Evolutionary conservation across 768 basidiomycete species (phyloP).

Genomic region (Auriculariales sp.): DNA sequence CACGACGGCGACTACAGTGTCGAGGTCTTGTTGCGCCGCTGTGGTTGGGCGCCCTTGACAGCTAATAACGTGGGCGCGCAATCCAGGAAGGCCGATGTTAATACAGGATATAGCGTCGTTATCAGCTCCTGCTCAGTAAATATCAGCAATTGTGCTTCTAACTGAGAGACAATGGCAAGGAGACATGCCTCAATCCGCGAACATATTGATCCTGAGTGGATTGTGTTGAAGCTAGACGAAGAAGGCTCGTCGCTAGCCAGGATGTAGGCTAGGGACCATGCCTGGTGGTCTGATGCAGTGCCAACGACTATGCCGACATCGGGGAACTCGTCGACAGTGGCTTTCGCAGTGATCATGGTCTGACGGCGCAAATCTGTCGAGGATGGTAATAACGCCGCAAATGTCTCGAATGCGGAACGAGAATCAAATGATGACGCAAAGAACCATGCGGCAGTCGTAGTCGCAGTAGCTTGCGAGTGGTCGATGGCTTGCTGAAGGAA

Average conservation of each 20-base stretch:
- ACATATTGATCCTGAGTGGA: not conserved
- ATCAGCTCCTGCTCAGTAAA: slow-evolving; percentile 31
- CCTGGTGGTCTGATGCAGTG: slow-evolving; percentile 10
- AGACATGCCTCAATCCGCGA: not conserved
- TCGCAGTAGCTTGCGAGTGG: slow-evolving; percentile 8
- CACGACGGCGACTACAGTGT: slow-evolving; percentile 32
- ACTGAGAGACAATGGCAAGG: not conserved
- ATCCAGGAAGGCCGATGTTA: slow-evolving; percentile 78
- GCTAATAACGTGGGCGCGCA: slow-evolving; percentile 72
- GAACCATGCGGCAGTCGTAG: slow-evolving; percentile 44
- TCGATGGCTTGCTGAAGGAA: slow-evolving; percentile 42
- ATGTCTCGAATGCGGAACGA: slow-evolving; percentile 33
- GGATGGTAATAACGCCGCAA: slow-evolving; percentile 39
- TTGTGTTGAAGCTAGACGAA: not conserved
- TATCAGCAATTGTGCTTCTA: not conserved
- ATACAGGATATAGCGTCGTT: slow-evolving; percentile 57
- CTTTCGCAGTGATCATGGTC: too few relatives aligned
- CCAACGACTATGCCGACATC: too few relatives aligned
- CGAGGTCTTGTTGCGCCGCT: slow-evolving; percentile 32
- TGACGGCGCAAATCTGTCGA: too few relatives aligned
- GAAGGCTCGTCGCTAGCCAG: not conserved
- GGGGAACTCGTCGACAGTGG: too few relatives aligned
- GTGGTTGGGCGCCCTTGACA: slow-evolving; percentile 30
- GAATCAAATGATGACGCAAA: slow-evolving; percentile 44
- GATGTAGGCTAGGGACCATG: not conserved